Evolutionary conservation across 2,329 filamentous ascomycete species (phyloP).

Genomic region (Cercospora janseana): DNA sequence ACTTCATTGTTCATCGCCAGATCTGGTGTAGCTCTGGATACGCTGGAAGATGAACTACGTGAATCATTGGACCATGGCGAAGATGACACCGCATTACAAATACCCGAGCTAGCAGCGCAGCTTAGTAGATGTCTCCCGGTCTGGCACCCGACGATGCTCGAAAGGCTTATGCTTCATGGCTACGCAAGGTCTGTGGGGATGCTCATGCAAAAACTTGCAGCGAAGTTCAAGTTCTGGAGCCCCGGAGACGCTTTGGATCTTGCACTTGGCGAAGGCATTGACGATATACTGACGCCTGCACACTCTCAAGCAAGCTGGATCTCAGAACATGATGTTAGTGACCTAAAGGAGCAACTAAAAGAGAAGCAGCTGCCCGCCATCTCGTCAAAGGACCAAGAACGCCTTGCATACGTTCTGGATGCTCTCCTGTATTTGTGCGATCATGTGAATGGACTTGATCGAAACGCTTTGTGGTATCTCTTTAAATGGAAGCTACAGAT

Average conservation of each 20-base stretch:
- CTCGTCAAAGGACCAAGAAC: conserved; percentile 29
- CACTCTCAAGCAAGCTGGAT: conserved; percentile 37
- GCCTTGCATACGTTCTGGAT: conserved; percentile 29
- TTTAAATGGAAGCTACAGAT: conserved; percentile 36
- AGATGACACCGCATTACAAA: neutral
- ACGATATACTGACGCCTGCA: conserved; percentile 25
- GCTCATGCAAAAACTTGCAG: conserved; percentile 69
- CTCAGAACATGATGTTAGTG: conserved; percentile 25
- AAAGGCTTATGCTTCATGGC: conserved; percentile 79
- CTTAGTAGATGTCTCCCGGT: conserved; percentile 84
- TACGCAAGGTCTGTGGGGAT: conserved; percentile 69
- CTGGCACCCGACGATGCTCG: conserved; percentile 88
- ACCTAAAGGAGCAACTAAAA: conserved; percentile 38
- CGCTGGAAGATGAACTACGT: conserved; percentile 47
- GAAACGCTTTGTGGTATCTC: conserved; percentile 33
- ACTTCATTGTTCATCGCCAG: conserved; percentile 88
- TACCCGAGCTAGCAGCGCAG: conserved; percentile 21
- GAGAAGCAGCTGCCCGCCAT: conserved; percentile 50
- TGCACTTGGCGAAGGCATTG: conserved; percentile 55
- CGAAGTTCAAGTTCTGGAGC: conserved; percentile 76
- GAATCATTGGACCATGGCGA: conserved; percentile 18
- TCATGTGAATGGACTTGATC: conserved; percentile 31
- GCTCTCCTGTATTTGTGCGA: conserved; percentile 30
- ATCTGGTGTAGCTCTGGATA: conserved; percentile 66
- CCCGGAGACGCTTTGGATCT: conserved; percentile 78